phyloP scores from a whole-genome alignment of 108 stramenopile species.

The Skeletonema costatum region DNA sequence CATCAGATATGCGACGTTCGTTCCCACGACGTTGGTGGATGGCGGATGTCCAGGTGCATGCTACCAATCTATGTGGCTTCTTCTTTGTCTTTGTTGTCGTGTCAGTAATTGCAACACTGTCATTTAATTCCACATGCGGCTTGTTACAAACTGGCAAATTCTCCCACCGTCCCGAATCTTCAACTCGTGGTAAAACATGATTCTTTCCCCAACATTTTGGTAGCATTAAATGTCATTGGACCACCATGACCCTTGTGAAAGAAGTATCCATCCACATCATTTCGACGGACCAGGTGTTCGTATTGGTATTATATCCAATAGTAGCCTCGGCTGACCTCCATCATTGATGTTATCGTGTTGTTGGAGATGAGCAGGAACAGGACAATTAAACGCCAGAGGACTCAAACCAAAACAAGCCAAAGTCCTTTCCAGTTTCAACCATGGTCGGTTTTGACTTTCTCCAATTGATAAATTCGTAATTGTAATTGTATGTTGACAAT shows the following conservation, averaged over 20 bases:
- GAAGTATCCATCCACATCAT: conserved; percentile 53
- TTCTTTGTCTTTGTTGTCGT: conserved; percentile 12
- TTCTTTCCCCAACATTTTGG: conserved; percentile 63
- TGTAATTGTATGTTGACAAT: conserved; percentile 63
- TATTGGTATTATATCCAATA: conserved; percentile 72
- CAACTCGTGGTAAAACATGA: conserved; percentile 31
- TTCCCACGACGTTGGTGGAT: conserved; percentile 65
- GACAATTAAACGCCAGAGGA: conserved; percentile 80
- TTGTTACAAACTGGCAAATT: conserved; percentile 48
- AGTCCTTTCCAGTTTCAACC: conserved; percentile 69
- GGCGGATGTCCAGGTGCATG: conserved; percentile 77
- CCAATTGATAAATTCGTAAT: conserved; percentile 71
- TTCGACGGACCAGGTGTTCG: conserved; percentile 59
- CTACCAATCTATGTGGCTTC: conserved; percentile 57
- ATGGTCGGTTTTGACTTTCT: conserved; percentile 47
- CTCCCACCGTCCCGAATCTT: conserved; percentile 54
- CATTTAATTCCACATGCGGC: not conserved
- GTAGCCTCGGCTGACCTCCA: conserved; percentile 9
- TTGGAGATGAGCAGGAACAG: conserved; percentile 57
- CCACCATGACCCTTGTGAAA: conserved; percentile 52
- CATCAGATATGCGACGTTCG: conserved; percentile 43
- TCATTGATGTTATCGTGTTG: not conserved
- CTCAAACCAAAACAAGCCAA: conserved; percentile 72
- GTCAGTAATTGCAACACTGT: not conserved
- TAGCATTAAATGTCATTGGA: conserved; percentile 59